Evolutionary conservation across 306 rosid species (phyloP), one percentile per base, ranked within the genome.

Genomic region (Cucurbita ficifolia): DNA sequence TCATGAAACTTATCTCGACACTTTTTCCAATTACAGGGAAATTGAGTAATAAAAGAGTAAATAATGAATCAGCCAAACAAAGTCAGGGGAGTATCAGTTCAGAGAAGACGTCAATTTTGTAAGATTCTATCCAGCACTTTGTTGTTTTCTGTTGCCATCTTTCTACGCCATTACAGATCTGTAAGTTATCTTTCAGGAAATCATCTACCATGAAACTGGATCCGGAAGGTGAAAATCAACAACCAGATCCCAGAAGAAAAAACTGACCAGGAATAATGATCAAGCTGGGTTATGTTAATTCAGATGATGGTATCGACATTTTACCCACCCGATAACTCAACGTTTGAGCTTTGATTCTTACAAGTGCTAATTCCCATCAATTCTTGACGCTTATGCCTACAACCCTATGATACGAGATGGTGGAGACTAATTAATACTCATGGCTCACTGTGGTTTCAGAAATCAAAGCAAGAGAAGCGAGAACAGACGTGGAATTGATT

Each of bases 271-370:
- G 68, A 69, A 91, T 88, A 79, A 83, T 94, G 96, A 88, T 87
- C 55, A 92, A 90, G 76, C 78, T 94, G 55, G 92, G 84, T 75
- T 59, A 78, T 83, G 74, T 86, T 64, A 94, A 95, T 77, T 94
- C 99, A 2, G 97, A 88, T 50, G 99, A 90, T 22, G 98, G 84
- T 70, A 33, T 49, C 89, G 79, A 84, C 72, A 67, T 76, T 76
- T 18, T 19, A 51, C n/a, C 69, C 82, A 70, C 53, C 59, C 46
- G 67, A 69, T 65, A 39, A 61, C 39, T 73, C 54, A 72, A 72
- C 13, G 6, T 4, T 24, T 1, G 74, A 68, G 73, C 42, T 24
- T 68, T 21, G 40, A 22, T 68, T 68, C 53, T 65, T 45, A 12
- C 72, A 65, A 65, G 7, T 17, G 57, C 36, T 4, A 45, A 45